Conservation (phyloP, 352 stramenopile species). For the Halophytophthora batemanensis region DNA sequence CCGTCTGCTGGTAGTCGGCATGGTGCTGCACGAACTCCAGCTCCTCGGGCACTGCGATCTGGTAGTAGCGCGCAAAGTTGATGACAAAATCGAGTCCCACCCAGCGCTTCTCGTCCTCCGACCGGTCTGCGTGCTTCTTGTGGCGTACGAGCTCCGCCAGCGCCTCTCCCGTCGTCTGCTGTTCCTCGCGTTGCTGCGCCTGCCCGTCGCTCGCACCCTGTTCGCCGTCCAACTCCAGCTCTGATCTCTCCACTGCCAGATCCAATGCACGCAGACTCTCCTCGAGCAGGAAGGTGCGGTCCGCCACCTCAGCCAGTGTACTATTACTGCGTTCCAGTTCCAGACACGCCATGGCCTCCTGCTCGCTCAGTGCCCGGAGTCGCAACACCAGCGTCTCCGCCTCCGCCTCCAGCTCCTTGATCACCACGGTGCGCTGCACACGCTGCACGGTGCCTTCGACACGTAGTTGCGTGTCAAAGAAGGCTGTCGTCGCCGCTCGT, state of each 20-base stretch:
- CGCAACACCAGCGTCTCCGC: slow-evolving; percentile 12
- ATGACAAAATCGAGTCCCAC: slow-evolving; percentile 58
- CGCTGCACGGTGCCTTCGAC: slow-evolving; percentile 55
- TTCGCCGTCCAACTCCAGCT: neutral
- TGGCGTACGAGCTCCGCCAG: slow-evolving; percentile 36
- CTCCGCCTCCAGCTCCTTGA: slow-evolving; percentile 43
- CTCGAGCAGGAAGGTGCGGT: slow-evolving; percentile 36
- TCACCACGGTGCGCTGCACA: slow-evolving; percentile 36
- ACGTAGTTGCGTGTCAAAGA: slow-evolving; percentile 56
- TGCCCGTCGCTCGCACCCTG: neutral
- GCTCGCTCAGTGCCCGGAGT: slow-evolving; percentile 30
- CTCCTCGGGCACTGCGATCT: slow-evolving; percentile 40
- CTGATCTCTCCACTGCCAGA: slow-evolving; percentile 16
- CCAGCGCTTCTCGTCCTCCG: slow-evolving; percentile 64
- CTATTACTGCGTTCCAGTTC: slow-evolving; percentile 19
- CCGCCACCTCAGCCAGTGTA: slow-evolving; percentile 36
- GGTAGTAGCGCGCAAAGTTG: slow-evolving; percentile 72
- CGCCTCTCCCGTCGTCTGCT: slow-evolving; percentile 6
- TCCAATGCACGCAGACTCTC: slow-evolving; percentile 26
- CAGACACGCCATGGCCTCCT: slow-evolving; percentile 9
- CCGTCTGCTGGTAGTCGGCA: slow-evolving; percentile 45
- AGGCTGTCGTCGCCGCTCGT: slow-evolving; percentile 33
- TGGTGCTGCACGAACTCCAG: slow-evolving; percentile 62
- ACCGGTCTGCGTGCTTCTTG: slow-evolving; percentile 48
- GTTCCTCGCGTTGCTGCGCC: neutral